A percentile compares a stretch with the other conserved stretches of the same genome.
Conservation (phyloP, 192 early-diverging fungal species). For the Mortierella antarctica region DNA sequence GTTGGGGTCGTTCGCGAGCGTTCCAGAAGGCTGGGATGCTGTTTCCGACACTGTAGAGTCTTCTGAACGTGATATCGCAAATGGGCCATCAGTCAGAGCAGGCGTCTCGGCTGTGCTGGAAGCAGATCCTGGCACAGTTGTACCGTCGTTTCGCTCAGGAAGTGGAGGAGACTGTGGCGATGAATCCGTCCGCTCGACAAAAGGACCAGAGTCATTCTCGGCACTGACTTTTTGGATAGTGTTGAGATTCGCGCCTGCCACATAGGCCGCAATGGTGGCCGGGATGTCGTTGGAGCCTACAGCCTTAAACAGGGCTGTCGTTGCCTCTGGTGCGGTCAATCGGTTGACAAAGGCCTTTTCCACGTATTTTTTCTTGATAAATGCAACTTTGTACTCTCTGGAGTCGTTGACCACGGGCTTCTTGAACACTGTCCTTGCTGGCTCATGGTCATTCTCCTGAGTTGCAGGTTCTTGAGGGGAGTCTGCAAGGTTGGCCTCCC, state of each 20-base stretch:
- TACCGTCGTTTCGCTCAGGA: background rate
- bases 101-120: background rate
- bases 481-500: constrained; percentile 64
- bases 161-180: constrained; percentile 4
- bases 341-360: constrained; percentile 56
- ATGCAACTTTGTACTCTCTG: constrained; percentile 65
- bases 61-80: background rate
- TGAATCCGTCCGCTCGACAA: constrained; percentile 1
- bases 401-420: constrained; percentile 60
- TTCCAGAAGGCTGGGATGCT: constrained; percentile 23
- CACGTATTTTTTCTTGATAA: constrained; percentile 70
- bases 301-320: constrained; percentile 55
- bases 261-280: constrained; percentile 47
- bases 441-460: background rate
- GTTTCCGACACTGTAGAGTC: constrained; percentile 13
- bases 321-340: constrained; percentile 12
- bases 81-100: background rate
- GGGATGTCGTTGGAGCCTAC: constrained; percentile 56
- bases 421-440: constrained; percentile 14
- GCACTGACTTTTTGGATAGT: constrained; percentile 28
- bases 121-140: too few relatives aligned
- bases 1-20: background rate
- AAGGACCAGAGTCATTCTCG: constrained; percentile 17
- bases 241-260: constrained; percentile 58
- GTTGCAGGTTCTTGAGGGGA: background rate